Percentiles rank a stretch among this genome's conserved stretches.
Evolutionary conservation across 2,329 filamentous ascomycete species (phyloP).

Genomic region (Aulographum hederae): DNA sequence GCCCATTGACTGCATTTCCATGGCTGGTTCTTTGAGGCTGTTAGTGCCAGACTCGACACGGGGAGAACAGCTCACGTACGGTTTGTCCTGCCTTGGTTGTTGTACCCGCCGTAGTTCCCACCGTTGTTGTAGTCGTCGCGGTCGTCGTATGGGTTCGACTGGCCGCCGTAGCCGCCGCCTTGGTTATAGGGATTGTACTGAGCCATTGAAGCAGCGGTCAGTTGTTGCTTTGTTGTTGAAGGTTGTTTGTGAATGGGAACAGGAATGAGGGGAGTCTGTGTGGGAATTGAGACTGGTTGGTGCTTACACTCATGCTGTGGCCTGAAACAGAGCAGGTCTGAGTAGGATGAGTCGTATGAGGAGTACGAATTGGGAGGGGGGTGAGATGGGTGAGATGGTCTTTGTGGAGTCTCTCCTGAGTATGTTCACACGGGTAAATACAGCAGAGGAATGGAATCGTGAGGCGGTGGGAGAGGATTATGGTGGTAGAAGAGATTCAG

Average conservation of each 20-base stretch:
- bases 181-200: conserved; percentile 8
- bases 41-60: not conserved
- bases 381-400: no score
- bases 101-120: conserved; percentile 7
- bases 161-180: conserved; percentile 17
- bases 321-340: not conserved
- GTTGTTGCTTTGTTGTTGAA: no score
- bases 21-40: not conserved
- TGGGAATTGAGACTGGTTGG: not conserved
- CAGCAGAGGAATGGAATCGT: not conserved
- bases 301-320: not conserved
- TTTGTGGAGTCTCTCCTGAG: not conserved
- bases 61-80: no score
- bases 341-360: not conserved
- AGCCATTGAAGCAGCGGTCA: not conserved
- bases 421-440: not conserved
- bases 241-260: not conserved
- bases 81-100: conserved; percentile 8
- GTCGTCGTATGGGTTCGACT: conserved; percentile 24
- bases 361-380: not conserved
- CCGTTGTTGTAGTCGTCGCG: conserved; percentile 11
- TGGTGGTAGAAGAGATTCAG: no score
- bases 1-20: not conserved
- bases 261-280: not conserved
- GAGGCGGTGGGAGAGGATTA: not conserved